Percentiles rank a stretch among this genome's conserved stretches.
Conservation (phyloP, 768 basidiomycete genomes). For the Heimioporus sp. region DNA sequence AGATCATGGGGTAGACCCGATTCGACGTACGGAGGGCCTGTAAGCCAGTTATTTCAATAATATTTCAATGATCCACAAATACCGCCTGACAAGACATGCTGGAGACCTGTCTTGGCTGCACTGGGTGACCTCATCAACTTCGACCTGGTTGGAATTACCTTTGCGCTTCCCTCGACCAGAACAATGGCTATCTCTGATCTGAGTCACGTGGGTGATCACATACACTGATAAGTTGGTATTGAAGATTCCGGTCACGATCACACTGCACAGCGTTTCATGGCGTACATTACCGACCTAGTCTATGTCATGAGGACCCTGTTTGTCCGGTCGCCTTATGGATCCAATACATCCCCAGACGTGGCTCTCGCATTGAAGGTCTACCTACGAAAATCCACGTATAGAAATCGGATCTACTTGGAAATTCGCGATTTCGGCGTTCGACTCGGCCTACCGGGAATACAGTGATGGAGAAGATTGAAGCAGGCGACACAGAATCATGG, state of each 20-base stretch:
- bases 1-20: not conserved
- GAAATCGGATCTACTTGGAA: not conserved
- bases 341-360: not conserved
- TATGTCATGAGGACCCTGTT: slow-evolving; percentile 3
- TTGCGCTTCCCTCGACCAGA: not conserved
- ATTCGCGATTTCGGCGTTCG: not conserved
- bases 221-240: too few species aligned
- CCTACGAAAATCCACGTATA: not conserved
- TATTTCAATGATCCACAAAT: not conserved
- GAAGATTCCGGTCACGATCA: too few species aligned
- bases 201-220: not conserved
- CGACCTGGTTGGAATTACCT: not conserved
- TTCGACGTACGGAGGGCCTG: not conserved
- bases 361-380: not conserved
- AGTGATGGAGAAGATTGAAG: not conserved
- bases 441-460: not conserved
- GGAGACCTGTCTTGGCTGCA: not conserved
- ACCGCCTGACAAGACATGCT: not conserved
- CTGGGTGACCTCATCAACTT: not conserved
- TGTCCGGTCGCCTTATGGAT: not conserved
- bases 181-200: not conserved
- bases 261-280: not conserved
- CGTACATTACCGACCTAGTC: not conserved
- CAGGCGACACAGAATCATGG: not conserved
- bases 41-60: not conserved